Percentiles rank a stretch among this genome's conserved stretches.
Evolutionary conservation across 495 filamentous ascomycete species (phyloP).

Genomic region (Penicillium tannophilum): DNA sequence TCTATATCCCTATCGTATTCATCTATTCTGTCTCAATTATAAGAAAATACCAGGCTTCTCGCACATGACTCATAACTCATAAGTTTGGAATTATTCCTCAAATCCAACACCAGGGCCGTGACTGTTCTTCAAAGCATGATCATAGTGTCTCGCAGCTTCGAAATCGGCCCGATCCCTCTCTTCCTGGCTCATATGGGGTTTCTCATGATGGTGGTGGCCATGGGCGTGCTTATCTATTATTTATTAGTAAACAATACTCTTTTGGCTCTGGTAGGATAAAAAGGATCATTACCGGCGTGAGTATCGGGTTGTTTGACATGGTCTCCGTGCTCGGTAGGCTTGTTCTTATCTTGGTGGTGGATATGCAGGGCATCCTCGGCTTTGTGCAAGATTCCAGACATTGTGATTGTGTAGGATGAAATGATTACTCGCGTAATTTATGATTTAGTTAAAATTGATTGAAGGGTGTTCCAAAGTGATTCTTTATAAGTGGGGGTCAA

Average conservation of each 20-base stretch:
- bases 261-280: neutral
- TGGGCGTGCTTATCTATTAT: conserved; percentile 4
- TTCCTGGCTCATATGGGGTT: conserved; percentile 7
- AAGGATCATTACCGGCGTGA: neutral
- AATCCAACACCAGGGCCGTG: conserved; percentile 12
- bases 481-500: no score
- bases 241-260: neutral
- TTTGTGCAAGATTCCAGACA: conserved; percentile 9
- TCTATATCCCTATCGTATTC: no score
- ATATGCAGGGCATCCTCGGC: conserved; percentile 6
- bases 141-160: conserved; percentile 5
- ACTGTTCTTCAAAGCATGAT: conserved; percentile 9
- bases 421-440: neutral
- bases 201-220: conserved; percentile 1
- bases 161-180: conserved; percentile 9
- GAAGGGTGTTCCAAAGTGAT: neutral
- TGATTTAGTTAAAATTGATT: neutral
- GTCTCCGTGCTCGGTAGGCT: neutral
- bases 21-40: no score
- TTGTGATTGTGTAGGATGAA: neutral
- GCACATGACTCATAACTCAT: neutral
- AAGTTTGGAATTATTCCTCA: neutral
- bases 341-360: conserved; percentile 6
- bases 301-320: neutral
- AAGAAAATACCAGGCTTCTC: no score